Evolutionary conservation across 768 basidiomycete genomes (phyloP), one percentile per base, ranked within the genome.

Genomic region (Xerocomus spinulosus): DNA sequence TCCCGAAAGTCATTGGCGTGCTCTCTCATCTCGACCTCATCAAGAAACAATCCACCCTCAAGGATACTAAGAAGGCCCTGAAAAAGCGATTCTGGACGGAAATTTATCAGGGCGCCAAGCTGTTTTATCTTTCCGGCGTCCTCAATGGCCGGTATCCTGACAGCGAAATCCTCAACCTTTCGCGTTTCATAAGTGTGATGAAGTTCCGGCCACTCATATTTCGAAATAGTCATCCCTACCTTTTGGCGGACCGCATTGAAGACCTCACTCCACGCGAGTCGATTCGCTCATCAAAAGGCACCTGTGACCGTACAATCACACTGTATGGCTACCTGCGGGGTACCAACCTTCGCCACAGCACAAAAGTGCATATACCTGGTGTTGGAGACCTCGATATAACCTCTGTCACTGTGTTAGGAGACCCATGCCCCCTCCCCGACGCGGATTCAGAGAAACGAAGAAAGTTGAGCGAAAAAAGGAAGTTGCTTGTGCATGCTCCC

Each of bases 61-160:
- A 85, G 48, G 81, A 82, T 42, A 92, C 92, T 44, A 99, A 98
- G 73, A 96, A 96, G 61, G 72, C 84, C 0, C 80, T 99, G 32
- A 99, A 99, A 70, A 96, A 92, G 63, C 89, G 96, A 9, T 99
- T 99, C 73, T 99, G 96, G 96, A 92, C 94, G 0, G 96, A 99
- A 68, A 98, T 99, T 12, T 98, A 98, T 67, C 89, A 93, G 59
- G 96, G 96, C 42, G 95, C 96, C 25, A 99, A 99, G 66, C 82
- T 99, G 8, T 98, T 97, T 71, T 97, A 96, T 67, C 83, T 98
- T 42, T 93, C 91, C 3, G 96, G 95, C 15, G 91, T 97, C 26
- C 79, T 98, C 58, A 97, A 98, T 58, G 96, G 96, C 17, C 89
- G 94, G 33, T 97, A 98, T 67, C 94, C 96, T 25, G 96, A 99